phyloP scores from a whole-genome alignment of 768 basidiomycete genomes.

The Suillus subaureus region DNA sequence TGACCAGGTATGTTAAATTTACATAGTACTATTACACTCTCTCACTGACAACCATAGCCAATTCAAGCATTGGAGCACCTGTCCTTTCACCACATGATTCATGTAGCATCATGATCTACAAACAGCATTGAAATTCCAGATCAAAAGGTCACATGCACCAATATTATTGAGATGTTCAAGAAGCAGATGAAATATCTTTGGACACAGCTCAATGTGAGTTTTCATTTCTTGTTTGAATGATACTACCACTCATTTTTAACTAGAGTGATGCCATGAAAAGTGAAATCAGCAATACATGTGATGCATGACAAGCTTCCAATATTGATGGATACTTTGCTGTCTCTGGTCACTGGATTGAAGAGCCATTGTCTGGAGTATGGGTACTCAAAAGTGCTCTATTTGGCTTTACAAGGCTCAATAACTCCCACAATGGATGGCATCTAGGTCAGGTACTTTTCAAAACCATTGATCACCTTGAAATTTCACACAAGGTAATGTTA shows the following conservation, averaged over 20 bases:
- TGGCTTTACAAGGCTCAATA: constrained; percentile 40
- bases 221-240: background rate
- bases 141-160: constrained; percentile 25
- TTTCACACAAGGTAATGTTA: background rate
- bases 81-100: constrained; percentile 38
- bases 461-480: background rate
- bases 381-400: constrained; percentile 30
- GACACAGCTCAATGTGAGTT: constrained; percentile 22
- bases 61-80: constrained; percentile 39
- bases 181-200: constrained; percentile 20
- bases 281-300: constrained; percentile 35
- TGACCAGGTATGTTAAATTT: constrained; percentile 30
- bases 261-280: constrained; percentile 22
- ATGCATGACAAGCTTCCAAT: constrained; percentile 42
- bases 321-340: constrained; percentile 39
- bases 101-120: constrained; percentile 38
- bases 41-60: constrained; percentile 21
- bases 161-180: constrained; percentile 34
- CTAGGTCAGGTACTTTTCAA: constrained; percentile 36
- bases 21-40: constrained; percentile 1
- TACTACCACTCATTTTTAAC: background rate
- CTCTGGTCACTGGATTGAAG: constrained; percentile 40
- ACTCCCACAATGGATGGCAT: constrained; percentile 35
- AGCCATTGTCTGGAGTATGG: constrained; percentile 23
- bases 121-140: constrained; percentile 38